phyloP scores from a whole-genome alignment of 345 rosid genomes.

The Citrus sinensis region DVS_A1.0 CM039167.1:10195501-10196000 shows the following conservation, averaged over 20 bases:
- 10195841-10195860: background rate
- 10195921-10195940: background rate
- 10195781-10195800: background rate
- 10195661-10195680: too few relatives aligned
- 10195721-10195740: constrained; percentile 10
- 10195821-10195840: background rate
- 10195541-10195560: background rate
- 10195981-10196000: too few relatives aligned
- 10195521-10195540: too few relatives aligned
- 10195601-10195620: background rate
- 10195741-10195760: constrained; percentile 1
- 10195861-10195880: background rate
- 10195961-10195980: background rate
- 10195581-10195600: background rate
- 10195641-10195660: too few relatives aligned
- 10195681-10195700: background rate
- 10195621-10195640: background rate
- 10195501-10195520: too few relatives aligned
- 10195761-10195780: background rate
- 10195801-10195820: background rate
- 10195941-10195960: constrained; percentile 21
- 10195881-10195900: background rate
- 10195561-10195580: background rate
- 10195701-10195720: constrained; percentile 3
- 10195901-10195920: background rate